Evolutionary conservation across 805 yeast species (phyloP).

Genomic region (Metschnikowia reukaufii): DNA sequence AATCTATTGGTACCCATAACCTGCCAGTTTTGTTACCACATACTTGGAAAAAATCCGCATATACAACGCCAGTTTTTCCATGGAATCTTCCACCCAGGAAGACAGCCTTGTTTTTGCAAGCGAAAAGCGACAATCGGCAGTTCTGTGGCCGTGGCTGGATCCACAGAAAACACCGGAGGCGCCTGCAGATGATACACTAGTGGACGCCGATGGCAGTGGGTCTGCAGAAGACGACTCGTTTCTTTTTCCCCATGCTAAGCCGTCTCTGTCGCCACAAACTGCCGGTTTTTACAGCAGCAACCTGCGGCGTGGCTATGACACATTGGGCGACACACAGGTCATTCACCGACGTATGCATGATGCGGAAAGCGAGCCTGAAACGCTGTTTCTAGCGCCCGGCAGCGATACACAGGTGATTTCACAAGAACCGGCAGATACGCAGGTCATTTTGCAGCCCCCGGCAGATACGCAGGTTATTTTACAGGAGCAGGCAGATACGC

Average conservation of each 20-base stretch:
- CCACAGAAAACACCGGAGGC: background rate
- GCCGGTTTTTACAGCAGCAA: background rate
- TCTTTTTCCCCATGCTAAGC: slow-evolving; percentile 5
- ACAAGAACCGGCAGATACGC: background rate
- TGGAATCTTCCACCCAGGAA: slow-evolving; percentile 19
- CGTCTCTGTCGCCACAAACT: background rate
- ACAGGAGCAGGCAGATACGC: slow-evolving; percentile 3
- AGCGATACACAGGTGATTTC: slow-evolving; percentile 2
- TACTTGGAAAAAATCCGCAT: no score
- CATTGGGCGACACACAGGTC: slow-evolving; percentile 12
- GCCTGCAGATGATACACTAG: slow-evolving; percentile 7
- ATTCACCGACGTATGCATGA: slow-evolving; percentile 1
- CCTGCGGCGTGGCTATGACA: slow-evolving; percentile 9
- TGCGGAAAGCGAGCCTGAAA: background rate
- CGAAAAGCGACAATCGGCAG: slow-evolving; percentile 6
- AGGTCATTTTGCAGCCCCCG: background rate
- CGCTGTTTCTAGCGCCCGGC: slow-evolving; percentile 3
- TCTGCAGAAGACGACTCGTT: slow-evolving; percentile 11
- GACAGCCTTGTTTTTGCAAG: slow-evolving; percentile 35
- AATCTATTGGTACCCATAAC: no score
- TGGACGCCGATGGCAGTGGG: slow-evolving; percentile 10
- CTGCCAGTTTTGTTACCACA: no score
- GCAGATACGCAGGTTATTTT: slow-evolving; percentile 6
- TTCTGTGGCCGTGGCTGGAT: slow-evolving; percentile 12
- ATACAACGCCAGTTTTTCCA: background rate